These are phyloP conservation scores for Coemansia sp. DNA, from an alignment of 192 early-diverging fungal genomes.

Conservation along the genomic window DNA sequence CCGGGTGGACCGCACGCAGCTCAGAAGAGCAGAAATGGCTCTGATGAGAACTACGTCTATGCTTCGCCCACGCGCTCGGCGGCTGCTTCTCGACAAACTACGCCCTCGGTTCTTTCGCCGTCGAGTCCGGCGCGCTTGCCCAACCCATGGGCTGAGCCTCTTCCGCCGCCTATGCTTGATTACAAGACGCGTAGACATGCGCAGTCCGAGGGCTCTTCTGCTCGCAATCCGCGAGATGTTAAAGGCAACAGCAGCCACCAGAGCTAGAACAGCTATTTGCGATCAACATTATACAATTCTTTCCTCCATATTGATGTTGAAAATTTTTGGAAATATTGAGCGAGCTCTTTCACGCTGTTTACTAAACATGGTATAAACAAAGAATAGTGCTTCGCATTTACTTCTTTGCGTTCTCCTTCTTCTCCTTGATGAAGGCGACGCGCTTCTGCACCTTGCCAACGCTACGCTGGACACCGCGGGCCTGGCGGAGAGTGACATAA, in stretches of 20 bases:
- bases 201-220: constrained; percentile 37
- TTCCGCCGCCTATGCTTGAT: constrained; percentile 11
- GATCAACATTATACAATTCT: not conserved
- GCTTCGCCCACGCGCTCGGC: constrained; percentile 1
- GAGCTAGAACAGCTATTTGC: not conserved
- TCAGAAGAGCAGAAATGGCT: not conserved
- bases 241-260: not conserved
- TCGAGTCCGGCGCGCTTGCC: constrained; percentile 41
- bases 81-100: not conserved
- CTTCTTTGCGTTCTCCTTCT: constrained; percentile 58
- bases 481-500: constrained; percentile 56
- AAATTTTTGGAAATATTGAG: not conserved
- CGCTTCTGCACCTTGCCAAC: constrained; percentile 35
- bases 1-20: not conserved
- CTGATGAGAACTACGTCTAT: constrained; percentile 25
- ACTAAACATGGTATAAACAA: not conserved
- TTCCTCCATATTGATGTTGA: not conserved
- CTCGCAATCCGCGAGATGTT: constrained; percentile 11
- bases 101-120: constrained; percentile 34
- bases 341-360: not conserved
- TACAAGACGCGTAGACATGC: constrained; percentile 34
- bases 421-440: constrained; percentile 41
- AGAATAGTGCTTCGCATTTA: constrained; percentile 16
- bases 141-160: constrained; percentile 44
- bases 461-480: constrained; percentile 29